Percentiles rank a stretch among this genome's conserved stretches.
Conservation (phyloP, 2,329 filamentous ascomycete genomes). For the Cordyceps sp. region DNA sequence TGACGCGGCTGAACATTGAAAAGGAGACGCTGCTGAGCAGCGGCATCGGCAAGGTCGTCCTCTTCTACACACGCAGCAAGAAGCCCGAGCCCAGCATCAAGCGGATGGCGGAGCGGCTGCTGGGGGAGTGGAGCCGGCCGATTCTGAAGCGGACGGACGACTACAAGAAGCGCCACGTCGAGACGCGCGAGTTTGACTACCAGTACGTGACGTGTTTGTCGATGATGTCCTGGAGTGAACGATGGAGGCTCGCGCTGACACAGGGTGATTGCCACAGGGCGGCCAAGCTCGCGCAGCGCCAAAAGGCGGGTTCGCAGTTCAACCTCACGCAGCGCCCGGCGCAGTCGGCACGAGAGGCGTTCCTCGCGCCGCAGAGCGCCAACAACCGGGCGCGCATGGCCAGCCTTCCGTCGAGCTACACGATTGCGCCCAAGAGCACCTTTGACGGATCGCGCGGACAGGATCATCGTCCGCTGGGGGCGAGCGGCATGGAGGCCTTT, state of each 20-base stretch:
- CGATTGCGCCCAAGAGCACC: constrained; percentile 43
- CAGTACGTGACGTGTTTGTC: constrained; percentile 27
- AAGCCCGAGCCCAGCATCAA: constrained; percentile 79
- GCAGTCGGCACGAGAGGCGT: constrained; percentile 24
- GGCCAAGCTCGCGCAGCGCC: constrained; percentile 33
- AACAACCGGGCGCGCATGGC: constrained; percentile 40
- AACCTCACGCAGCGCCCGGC: constrained; percentile 32
- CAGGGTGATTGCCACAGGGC: constrained; percentile 23
- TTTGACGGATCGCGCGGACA: constrained; percentile 34
- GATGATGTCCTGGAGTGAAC: background rate
- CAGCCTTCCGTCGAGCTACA: constrained; percentile 39
- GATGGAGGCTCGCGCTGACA: constrained; percentile 4
- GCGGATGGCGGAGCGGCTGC: constrained; percentile 78
- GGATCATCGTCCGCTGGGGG: constrained; percentile 43
- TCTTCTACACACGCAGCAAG: constrained; percentile 95
- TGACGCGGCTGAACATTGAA: constrained; percentile 69
- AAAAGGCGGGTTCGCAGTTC: constrained; percentile 29
- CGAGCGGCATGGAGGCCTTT: constrained; percentile 48
- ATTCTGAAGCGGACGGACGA: constrained; percentile 89
- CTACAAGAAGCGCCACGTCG: constrained; percentile 67
- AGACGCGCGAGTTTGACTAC: constrained; percentile 47
- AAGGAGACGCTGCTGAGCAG: constrained; percentile 83
- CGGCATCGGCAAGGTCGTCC: constrained; percentile 87
- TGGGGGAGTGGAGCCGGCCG: constrained; percentile 89
- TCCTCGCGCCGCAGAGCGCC: constrained; percentile 36